Conservation (phyloP, 306 rosid genomes). For the Trifolium subterraneum region DNA sequence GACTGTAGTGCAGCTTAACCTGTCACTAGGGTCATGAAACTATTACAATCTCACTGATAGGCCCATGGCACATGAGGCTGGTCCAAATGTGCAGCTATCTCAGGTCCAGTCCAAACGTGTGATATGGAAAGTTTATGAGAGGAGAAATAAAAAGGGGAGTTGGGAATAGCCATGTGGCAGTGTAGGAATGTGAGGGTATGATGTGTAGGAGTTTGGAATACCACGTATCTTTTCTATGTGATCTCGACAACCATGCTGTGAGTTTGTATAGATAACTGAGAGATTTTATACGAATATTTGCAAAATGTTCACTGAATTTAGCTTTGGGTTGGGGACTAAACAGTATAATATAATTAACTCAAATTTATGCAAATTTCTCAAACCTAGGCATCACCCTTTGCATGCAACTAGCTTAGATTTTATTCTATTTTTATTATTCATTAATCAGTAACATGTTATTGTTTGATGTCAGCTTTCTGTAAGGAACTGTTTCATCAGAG, state of each 20-base stretch:
- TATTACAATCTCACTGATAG: neutral
- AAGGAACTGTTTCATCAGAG: slow-evolving; percentile 98
- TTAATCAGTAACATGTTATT: slow-evolving; percentile 30
- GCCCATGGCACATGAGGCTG: no score
- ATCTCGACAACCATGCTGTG: neutral
- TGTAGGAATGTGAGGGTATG: no score
- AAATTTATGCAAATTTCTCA: neutral
- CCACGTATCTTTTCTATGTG: neutral
- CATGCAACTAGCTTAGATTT: neutral
- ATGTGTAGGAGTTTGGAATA: neutral
- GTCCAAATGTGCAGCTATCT: no score
- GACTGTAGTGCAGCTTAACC: neutral
- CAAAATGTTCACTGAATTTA: neutral
- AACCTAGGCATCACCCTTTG: neutral
- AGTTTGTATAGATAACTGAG: neutral
- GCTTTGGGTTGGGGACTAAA: neutral
- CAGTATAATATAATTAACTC: neutral
- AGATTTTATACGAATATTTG: neutral
- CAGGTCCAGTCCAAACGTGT: neutral
- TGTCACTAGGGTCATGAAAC: neutral
- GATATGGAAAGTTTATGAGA: no score
- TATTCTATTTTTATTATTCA: neutral
- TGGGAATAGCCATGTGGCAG: no score
- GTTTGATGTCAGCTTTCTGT: slow-evolving; percentile 79
- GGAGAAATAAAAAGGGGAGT: no score